Evolutionary conservation across 495 filamentous ascomycete species (phyloP).

Genomic region (Aspergillus saccharolyticus): DNA sequence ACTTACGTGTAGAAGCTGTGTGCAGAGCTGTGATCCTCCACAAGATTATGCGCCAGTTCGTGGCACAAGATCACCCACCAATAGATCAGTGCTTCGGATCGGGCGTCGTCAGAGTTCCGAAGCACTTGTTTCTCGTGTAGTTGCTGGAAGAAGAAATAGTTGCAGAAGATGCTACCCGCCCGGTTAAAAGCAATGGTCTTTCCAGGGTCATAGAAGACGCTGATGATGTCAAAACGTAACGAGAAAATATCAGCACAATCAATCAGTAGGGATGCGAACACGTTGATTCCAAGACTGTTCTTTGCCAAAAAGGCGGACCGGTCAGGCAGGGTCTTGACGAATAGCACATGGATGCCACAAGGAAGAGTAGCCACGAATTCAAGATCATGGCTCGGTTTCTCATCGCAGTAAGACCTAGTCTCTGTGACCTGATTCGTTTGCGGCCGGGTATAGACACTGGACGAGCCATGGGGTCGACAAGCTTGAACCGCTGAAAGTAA

Average conservation of each 20-base stretch:
- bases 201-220: constrained; percentile 80
- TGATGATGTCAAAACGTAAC: constrained; percentile 55
- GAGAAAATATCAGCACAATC: constrained; percentile 68
- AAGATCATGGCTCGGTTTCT: constrained; percentile 74
- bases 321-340: constrained; percentile 50
- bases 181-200: constrained; percentile 90
- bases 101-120: constrained; percentile 35
- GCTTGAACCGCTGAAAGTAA: constrained; percentile 77
- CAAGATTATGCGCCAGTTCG: constrained; percentile 91
- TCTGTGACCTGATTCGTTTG: constrained; percentile 72
- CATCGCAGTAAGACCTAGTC: constrained; percentile 83
- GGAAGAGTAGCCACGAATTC: constrained; percentile 64
- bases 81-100: constrained; percentile 66
- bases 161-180: constrained; percentile 85
- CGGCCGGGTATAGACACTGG: constrained; percentile 63
- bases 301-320: constrained; percentile 53
- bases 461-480: constrained; percentile 73
- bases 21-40: constrained; percentile 68
- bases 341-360: constrained; percentile 67
- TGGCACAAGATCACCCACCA: constrained; percentile 93
- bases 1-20: constrained; percentile 71
- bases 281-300: constrained; percentile 58
- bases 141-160: constrained; percentile 79
- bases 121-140: constrained; percentile 56
- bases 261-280: constrained; percentile 65